phyloP scores from a whole-genome alignment of 345 rosid genomes.

The Laguncularia racemosa region DNA sequence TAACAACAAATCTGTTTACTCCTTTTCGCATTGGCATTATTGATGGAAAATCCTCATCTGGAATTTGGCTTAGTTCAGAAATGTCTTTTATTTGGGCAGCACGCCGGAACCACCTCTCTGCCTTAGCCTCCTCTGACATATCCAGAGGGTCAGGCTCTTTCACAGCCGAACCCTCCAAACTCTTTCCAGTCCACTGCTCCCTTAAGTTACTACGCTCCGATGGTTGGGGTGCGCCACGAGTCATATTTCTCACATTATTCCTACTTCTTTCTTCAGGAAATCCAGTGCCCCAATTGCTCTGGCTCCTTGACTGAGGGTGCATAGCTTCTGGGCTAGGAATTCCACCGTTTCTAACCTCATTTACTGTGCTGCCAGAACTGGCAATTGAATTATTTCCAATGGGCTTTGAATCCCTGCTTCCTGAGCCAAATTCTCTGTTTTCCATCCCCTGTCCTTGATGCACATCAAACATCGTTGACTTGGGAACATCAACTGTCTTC shows the following conservation, averaged over 20 bases:
- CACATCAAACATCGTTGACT: not conserved
- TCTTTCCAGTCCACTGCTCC: conserved; percentile 51
- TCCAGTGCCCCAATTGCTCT: conserved; percentile 10
- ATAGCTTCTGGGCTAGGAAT: conserved; percentile 14
- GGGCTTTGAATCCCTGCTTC: conserved; percentile 9
- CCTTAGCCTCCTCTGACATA: conserved; percentile 98
- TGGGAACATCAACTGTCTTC: conserved; percentile 7
- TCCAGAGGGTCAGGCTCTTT: conserved; percentile 82
- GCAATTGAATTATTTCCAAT: conserved; percentile 11
- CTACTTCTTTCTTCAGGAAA: conserved; percentile 3
- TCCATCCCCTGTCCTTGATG: conserved; percentile 10
- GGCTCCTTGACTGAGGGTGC: conserved; percentile 9
- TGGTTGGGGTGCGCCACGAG: conserved; percentile 12
- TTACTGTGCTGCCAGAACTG: conserved; percentile 6
- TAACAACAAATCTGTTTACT: conserved; percentile 89
- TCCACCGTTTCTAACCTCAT: conserved; percentile 9
- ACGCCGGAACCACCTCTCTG: conserved; percentile 92
- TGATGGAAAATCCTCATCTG: conserved; percentile 94
- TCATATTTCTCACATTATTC: conserved; percentile 5
- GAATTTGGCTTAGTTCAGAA: conserved; percentile 95
- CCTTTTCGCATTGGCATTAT: conserved; percentile 99
- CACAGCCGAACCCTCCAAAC: conserved; percentile 87
- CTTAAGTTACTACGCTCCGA: conserved; percentile 16
- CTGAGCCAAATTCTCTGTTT: conserved; percentile 14
- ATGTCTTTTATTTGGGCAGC: conserved; percentile 92